phyloP scores from a whole-genome alignment of 176 grass and related monocot species.

The Chloris gayana region DNA sequence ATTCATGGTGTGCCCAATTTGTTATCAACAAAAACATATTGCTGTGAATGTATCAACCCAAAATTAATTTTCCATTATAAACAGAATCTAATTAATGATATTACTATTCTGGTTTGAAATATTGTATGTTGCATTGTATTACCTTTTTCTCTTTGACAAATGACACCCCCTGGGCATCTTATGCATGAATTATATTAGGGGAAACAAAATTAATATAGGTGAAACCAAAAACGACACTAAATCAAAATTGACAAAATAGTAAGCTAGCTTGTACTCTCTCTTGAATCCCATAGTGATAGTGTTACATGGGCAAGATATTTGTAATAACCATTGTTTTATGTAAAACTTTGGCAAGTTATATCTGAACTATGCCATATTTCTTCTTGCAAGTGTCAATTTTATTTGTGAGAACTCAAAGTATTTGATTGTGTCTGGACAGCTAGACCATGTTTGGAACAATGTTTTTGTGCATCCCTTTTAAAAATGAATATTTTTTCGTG shows the following conservation, averaged over 20 bases:
- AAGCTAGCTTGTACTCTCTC: neutral
- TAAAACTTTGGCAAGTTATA: neutral
- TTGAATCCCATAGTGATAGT: neutral
- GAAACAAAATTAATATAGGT: neutral
- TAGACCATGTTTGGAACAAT: no score
- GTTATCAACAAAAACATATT: no score
- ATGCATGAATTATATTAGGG: neutral
- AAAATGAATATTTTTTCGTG: no score
- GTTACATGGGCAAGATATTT: neutral
- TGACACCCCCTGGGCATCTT: neutral
- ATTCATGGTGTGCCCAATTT: no score
- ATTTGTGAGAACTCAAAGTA: neutral
- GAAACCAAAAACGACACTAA: neutral
- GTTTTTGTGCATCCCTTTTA: no score
- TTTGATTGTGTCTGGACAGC: no score
- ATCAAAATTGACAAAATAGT: neutral
- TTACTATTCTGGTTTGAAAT: neutral
- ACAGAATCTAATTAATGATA: neutral
- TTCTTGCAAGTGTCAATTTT: neutral
- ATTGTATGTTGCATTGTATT: neutral
- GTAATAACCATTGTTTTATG: neutral
- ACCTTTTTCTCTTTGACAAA: no score
- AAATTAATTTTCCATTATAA: no score
- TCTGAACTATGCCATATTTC: neutral
- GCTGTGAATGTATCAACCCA: no score